These are phyloP conservation scores for Vitis labrusca DNA, from an alignment of 164 flowering plant genomes.

Conservation along the genomic window DNA sequence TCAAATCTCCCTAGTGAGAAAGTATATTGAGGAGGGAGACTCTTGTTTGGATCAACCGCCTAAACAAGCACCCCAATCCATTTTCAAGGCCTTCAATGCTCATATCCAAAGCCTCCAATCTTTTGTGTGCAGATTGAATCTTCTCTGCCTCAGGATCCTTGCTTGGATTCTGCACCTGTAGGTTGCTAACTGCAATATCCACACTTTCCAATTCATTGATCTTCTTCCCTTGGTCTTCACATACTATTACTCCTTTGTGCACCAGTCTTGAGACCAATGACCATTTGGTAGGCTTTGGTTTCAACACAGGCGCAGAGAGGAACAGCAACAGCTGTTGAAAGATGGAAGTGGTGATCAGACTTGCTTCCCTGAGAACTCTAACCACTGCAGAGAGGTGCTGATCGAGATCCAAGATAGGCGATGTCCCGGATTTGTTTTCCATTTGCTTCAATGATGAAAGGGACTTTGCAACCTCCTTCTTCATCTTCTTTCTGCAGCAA, in stretches of 20 bases:
- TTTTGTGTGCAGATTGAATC: slow-evolving; percentile 10
- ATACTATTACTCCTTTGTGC: slow-evolving; percentile 24
- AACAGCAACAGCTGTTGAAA: slow-evolving; percentile 23
- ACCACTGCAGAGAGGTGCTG: slow-evolving; percentile 19
- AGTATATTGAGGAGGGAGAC: slow-evolving; percentile 27
- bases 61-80: slow-evolving; percentile 30
- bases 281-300: slow-evolving; percentile 32
- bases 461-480: slow-evolving; percentile 25
- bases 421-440: slow-evolving; percentile 8
- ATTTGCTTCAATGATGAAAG: slow-evolving; percentile 30
- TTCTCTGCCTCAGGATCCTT: slow-evolving; percentile 18
- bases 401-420: slow-evolving; percentile 5
- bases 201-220: slow-evolving; percentile 34
- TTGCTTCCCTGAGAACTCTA: slow-evolving; percentile 30
- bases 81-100: slow-evolving; percentile 27
- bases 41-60: slow-evolving; percentile 23
- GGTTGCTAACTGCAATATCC: slow-evolving; percentile 24
- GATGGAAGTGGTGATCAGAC: slow-evolving; percentile 16
- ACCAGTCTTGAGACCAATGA: slow-evolving; percentile 27
- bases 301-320: slow-evolving; percentile 20
- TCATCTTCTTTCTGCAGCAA: slow-evolving; percentile 30
- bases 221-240: slow-evolving; percentile 14
- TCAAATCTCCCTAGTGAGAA: slow-evolving; percentile 14
- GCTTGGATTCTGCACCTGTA: slow-evolving; percentile 6
- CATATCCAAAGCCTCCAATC: slow-evolving; percentile 19